Conservation (phyloP, 495 filamentous ascomycete genomes). For the Sabuloglossum arenarium region DNA sequence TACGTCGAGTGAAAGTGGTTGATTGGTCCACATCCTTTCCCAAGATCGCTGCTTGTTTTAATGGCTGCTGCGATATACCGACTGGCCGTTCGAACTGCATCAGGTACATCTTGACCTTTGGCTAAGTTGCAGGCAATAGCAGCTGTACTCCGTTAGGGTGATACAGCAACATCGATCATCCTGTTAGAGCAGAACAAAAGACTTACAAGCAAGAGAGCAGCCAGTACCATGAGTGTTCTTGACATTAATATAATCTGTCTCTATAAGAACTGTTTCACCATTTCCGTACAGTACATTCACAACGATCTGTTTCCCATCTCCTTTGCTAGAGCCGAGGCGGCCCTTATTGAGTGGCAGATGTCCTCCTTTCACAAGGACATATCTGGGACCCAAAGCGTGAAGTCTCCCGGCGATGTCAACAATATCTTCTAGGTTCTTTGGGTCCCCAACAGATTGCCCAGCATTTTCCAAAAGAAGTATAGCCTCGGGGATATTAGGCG, state of each 20-base stretch:
- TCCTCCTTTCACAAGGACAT: conserved; percentile 79
- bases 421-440: conserved; percentile 35
- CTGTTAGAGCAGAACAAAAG: not conserved
- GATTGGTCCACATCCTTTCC: conserved; percentile 69
- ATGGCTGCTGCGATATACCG: conserved; percentile 74
- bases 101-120: conserved; percentile 29
- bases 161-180: not conserved
- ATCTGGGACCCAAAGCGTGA: conserved; percentile 45
- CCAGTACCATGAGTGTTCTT: conserved; percentile 90
- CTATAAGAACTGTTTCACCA: conserved; percentile 41
- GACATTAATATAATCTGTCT: conserved; percentile 37
- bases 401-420: conserved; percentile 45
- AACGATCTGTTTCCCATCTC: conserved; percentile 25
- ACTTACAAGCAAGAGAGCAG: conserved; percentile 73
- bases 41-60: conserved; percentile 47
- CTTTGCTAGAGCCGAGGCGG: conserved; percentile 25
- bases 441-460: conserved; percentile 25
- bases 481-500: conserved; percentile 86
- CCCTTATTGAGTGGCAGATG: conserved; percentile 62
- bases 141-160: conserved; percentile 21
- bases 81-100: conserved; percentile 50
- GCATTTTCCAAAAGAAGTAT: conserved; percentile 43
- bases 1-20: conserved; percentile 86
- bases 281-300: not conserved
- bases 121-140: conserved; percentile 80